A percentile compares a stretch with the other conserved stretches of the same genome.
phyloP scores from a whole-genome alignment of 202 grass and related monocot genomes.

The Zoysia matrella region DNA sequence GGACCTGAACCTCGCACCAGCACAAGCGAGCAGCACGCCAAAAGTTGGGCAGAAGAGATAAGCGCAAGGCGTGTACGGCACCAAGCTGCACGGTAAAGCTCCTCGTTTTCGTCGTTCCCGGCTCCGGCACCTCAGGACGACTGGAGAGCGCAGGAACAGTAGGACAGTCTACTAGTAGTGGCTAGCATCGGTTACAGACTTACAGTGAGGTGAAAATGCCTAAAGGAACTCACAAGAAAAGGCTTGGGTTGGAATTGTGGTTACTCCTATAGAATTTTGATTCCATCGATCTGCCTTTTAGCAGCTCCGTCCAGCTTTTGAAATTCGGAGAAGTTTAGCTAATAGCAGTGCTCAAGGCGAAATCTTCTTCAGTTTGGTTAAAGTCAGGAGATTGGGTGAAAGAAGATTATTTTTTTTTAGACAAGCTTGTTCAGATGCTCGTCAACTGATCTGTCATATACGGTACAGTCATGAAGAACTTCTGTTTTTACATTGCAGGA shows the following conservation, averaged over 20 bases:
- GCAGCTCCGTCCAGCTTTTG: conserved; percentile 9
- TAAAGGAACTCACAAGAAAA: conserved; percentile 15
- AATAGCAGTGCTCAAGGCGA: conserved; percentile 3
- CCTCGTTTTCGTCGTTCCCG: conserved; percentile 9
- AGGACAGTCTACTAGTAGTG: neutral
- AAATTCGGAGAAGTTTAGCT: neutral
- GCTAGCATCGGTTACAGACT: too few relatives aligned
- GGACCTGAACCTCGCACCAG: conserved; percentile 21
- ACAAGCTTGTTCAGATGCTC: neutral
- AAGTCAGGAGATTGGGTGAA: conserved; percentile 16
- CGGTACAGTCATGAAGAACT: neutral
- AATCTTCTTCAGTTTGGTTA: neutral
- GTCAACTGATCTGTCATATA: conserved; percentile 13
- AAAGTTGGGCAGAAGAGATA: conserved; percentile 18
- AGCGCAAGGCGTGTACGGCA: neutral
- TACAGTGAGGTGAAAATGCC: conserved; percentile 28
- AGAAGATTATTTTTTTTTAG: too few relatives aligned
- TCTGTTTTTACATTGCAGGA: neutral
- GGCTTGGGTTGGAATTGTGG: neutral
- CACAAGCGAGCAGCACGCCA: neutral
- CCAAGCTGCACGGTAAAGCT: neutral
- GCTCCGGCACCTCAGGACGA: neutral
- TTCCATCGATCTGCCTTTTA: conserved; percentile 7
- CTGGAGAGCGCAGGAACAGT: neutral
- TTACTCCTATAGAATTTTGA: conserved; percentile 6